phyloP scores from a whole-genome alignment of 2,329 filamentous ascomycete genomes.

The Ophiosphaerella herpotricha region DNA sequence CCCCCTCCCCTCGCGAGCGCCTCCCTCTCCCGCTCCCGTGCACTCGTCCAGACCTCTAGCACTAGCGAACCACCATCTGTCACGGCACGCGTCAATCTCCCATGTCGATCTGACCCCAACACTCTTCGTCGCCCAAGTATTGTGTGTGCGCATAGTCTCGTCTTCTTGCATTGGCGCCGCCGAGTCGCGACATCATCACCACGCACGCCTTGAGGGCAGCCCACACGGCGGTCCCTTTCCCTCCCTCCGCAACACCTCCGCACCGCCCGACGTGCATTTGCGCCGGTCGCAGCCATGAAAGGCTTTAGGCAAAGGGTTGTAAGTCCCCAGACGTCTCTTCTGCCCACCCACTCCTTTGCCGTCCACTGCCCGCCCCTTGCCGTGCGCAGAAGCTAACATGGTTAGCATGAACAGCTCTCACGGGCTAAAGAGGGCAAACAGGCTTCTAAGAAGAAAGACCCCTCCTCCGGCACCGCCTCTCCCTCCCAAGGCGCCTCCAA shows the following conservation, averaged over 20 bases:
- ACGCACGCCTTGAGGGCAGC: constrained; percentile 25
- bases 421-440: constrained; percentile 81
- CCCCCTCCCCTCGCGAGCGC: constrained; percentile 26
- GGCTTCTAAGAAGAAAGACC: constrained; percentile 70
- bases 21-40: constrained; percentile 29
- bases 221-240: constrained; percentile 27
- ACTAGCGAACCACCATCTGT: constrained; percentile 29
- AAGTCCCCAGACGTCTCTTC: constrained; percentile 54
- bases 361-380: constrained; percentile 28
- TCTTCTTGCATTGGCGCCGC: constrained; percentile 32
- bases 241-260: constrained; percentile 31
- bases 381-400: constrained; percentile 53
- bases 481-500: constrained; percentile 66
- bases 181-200: constrained; percentile 27
- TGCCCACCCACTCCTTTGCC: constrained; percentile 27
- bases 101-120: constrained; percentile 37
- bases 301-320: constrained; percentile 97
- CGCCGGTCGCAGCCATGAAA: constrained; percentile 74
- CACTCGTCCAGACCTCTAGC: constrained; percentile 28
- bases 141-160: constrained; percentile 23
- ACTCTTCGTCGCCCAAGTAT: constrained; percentile 14
- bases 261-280: constrained; percentile 35
- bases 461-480: constrained; percentile 72
- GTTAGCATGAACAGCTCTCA: constrained; percentile 80
- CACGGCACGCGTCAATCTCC: constrained; percentile 31